Conservation (phyloP, 805 yeast genomes). For the Cyberlindnera petersonii region DNA sequence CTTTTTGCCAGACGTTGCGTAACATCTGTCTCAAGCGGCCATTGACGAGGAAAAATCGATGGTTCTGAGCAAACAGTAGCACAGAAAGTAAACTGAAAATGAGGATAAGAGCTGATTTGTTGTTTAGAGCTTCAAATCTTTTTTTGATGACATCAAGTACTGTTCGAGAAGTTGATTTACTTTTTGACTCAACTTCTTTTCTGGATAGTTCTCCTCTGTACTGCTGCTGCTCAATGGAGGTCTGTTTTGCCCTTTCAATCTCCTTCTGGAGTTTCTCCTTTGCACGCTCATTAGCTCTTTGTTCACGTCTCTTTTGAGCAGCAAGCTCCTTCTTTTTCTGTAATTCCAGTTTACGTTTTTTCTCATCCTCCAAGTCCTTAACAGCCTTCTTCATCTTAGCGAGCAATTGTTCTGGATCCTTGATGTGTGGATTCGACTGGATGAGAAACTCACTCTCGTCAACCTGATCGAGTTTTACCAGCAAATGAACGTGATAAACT, state of each 20-base stretch:
- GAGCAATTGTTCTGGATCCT: slow-evolving; percentile 13
- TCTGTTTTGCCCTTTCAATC: slow-evolving; percentile 12
- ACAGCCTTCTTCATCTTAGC: slow-evolving; percentile 11
- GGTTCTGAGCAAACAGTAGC: slow-evolving; percentile 11
- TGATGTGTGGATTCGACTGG: slow-evolving; percentile 17
- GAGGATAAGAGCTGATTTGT: slow-evolving; percentile 8
- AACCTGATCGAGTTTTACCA: slow-evolving; percentile 19
- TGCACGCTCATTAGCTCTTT: slow-evolving; percentile 9
- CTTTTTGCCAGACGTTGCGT: slow-evolving; percentile 15
- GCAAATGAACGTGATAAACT: slow-evolving; percentile 21
- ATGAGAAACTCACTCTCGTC: slow-evolving; percentile 25
- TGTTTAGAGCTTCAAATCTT: slow-evolving; percentile 9
- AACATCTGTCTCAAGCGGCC: slow-evolving; percentile 11
- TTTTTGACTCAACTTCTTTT: slow-evolving; percentile 1
- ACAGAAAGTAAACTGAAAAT: slow-evolving; percentile 19
- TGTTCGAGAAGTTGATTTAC: slow-evolving; percentile 1
- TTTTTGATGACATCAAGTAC: slow-evolving; percentile 18
- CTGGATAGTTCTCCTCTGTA: slow-evolving; percentile 1
- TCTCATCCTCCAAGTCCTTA: slow-evolving; percentile 12
- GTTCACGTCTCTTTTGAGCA: slow-evolving; percentile 17
- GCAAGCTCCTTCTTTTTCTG: slow-evolving; percentile 13
- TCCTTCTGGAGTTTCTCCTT: slow-evolving; percentile 10
- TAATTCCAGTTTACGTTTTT: slow-evolving; percentile 10
- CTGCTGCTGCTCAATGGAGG: slow-evolving; percentile 8
- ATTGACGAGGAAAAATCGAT: slow-evolving; percentile 12